Evolutionary conservation across 768 basidiomycete genomes (phyloP).

Genomic region (Russula compacta): DNA sequence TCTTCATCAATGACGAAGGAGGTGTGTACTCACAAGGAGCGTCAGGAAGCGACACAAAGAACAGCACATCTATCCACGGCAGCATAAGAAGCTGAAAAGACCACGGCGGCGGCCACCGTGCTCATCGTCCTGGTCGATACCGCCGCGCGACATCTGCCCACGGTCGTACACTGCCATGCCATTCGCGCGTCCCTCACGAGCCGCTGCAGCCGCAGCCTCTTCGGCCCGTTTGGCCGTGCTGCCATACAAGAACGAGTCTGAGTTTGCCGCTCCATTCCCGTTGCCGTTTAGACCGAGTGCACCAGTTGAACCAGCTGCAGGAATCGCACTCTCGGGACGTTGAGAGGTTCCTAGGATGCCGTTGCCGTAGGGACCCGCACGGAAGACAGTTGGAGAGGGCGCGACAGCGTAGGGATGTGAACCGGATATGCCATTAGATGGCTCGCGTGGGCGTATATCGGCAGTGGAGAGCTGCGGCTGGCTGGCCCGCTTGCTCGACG

Average conservation of each 20-base stretch:
- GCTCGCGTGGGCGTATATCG: conserved; percentile 30
- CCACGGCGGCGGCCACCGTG: conserved; percentile 46
- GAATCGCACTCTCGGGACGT: conserved; percentile 26
- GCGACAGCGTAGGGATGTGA: conserved; percentile 65
- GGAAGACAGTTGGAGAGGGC: conserved; percentile 49
- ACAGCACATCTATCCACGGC: conserved; percentile 39
- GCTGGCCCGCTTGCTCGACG: conserved; percentile 58
- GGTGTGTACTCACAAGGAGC: neutral
- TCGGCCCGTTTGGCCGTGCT: conserved; percentile 44
- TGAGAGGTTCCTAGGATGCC: conserved; percentile 25
- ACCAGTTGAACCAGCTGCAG: conserved; percentile 30
- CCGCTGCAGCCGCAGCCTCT: conserved; percentile 33
- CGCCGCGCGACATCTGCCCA: conserved; percentile 50
- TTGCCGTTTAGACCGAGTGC: conserved; percentile 6
- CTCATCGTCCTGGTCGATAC: conserved; percentile 57
- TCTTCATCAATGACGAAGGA: neutral
- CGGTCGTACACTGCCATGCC: conserved; percentile 60
- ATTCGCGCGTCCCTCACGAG: conserved; percentile 31
- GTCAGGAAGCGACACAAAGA: neutral
- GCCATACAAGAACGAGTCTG: conserved; percentile 64
- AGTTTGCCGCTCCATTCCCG: conserved; percentile 31
- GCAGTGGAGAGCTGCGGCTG: conserved; percentile 37
- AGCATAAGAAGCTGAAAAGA: conserved; percentile 60
- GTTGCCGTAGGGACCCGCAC: conserved; percentile 47
- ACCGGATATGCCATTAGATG: conserved; percentile 30